Evolutionary conservation across 108 stramenopile species (phyloP).

Genomic region (Pseudonitzschia delicatissima): DNA sequence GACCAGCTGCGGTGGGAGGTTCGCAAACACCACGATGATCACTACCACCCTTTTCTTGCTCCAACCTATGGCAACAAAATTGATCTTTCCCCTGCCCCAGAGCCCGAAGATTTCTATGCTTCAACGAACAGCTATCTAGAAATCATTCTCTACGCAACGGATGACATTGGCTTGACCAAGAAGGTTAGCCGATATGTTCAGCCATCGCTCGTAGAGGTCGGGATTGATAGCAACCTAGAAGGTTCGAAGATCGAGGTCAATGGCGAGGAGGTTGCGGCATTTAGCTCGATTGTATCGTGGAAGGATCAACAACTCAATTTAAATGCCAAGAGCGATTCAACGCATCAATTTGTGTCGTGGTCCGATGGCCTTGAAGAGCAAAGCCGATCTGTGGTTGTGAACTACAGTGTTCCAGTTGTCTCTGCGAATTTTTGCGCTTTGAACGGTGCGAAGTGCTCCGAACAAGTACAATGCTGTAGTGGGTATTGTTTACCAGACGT

Average conservation of each 20-base stretch:
- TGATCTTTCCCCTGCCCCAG: background rate
- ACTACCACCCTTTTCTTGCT: background rate
- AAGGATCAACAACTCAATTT: background rate
- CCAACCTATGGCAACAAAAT: slow-evolving; percentile 10
- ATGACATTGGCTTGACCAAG: slow-evolving; percentile 15
- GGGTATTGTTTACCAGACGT: no score
- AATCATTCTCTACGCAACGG: slow-evolving; percentile 25
- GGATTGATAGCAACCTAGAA: background rate
- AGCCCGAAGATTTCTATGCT: slow-evolving; percentile 37
- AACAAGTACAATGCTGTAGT: no score
- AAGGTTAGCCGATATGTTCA: background rate
- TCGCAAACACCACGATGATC: background rate
- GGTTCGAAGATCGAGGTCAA: slow-evolving; percentile 4
- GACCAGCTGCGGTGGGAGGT: slow-evolving; percentile 29
- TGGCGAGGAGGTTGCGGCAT: background rate
- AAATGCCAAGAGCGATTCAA: background rate
- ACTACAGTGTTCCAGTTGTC: no score
- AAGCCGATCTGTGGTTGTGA: no score
- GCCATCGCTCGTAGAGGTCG: background rate
- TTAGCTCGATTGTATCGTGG: slow-evolving; percentile 2
- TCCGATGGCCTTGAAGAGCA: slow-evolving; percentile 7
- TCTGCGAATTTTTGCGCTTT: no score
- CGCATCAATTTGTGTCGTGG: slow-evolving; percentile 11
- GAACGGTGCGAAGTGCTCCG: no score
- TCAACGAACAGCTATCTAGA: slow-evolving; percentile 28